Evolutionary conservation across 2,329 filamentous ascomycete species (phyloP).

Genomic region (Microsporum audouinii): DNA sequence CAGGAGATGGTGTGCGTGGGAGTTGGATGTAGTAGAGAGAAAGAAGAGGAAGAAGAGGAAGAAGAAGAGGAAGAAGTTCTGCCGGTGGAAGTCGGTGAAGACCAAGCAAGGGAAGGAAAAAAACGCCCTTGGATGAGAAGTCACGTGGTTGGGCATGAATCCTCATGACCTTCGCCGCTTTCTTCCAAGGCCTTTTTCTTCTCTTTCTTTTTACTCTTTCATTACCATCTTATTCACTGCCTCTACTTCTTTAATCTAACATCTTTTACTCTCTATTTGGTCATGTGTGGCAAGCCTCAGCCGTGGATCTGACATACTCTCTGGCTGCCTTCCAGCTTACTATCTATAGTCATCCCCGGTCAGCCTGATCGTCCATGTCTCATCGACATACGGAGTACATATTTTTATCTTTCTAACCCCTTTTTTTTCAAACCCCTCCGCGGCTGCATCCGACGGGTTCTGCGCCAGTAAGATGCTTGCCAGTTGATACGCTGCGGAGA

Average conservation of each 20-base stretch:
- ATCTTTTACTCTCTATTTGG: not conserved
- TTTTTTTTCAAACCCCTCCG: not conserved
- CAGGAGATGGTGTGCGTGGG: not conserved
- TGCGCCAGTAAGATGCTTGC: not conserved
- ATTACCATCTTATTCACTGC: not conserved
- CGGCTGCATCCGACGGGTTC: not conserved
- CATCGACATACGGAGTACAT: not conserved
- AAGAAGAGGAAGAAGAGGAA: constrained; percentile 4
- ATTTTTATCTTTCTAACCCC: not conserved
- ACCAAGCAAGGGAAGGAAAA: not conserved
- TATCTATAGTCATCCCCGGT: not conserved
- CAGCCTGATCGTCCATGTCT: constrained; percentile 1
- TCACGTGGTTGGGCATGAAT: constrained; percentile 1
- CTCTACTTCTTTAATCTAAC: too few relatives aligned
- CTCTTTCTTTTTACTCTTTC: not conserved
- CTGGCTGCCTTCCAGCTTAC: not conserved
- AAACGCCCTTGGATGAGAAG: constrained; percentile 2
- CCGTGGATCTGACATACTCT: not conserved
- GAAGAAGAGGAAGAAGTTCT: not conserved
- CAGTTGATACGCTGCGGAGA: not conserved
- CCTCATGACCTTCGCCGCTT: not conserved
- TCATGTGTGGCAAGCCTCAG: not conserved
- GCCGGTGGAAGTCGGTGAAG: constrained; percentile 10
- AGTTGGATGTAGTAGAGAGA: not conserved
- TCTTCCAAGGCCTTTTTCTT: not conserved